phyloP scores from a whole-genome alignment of 306 rosid genomes.

The Gillenia trifoliata region DNA sequence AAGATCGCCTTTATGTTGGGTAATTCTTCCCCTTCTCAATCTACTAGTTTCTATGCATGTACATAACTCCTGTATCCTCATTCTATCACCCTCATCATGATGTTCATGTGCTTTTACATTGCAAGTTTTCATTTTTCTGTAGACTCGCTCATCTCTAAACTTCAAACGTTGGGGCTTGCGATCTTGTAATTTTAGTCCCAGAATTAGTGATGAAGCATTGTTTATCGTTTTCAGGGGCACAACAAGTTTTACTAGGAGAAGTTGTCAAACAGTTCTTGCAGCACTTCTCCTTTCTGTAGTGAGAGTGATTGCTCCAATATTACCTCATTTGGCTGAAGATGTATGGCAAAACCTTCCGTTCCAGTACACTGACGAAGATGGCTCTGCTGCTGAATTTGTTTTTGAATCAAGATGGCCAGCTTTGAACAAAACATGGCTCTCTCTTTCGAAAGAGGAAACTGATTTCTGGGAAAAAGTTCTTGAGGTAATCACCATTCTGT shows the following conservation, averaged over 20 bases:
- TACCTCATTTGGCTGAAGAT: constrained; percentile 99
- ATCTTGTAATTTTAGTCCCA: background rate
- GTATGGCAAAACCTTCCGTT: constrained; percentile 98
- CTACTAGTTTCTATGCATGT: background rate
- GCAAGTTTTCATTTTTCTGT: background rate
- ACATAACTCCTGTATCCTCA: background rate
- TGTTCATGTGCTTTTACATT: background rate
- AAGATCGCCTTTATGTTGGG: constrained; percentile 99
- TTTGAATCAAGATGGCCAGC: constrained; percentile 94
- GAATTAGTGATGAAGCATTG: background rate
- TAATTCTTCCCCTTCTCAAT: constrained; percentile 26
- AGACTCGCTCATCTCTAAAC: background rate
- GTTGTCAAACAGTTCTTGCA: constrained; percentile 94
- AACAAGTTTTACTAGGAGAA: constrained; percentile 76
- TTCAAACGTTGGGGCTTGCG: background rate
- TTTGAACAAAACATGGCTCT: constrained; percentile 62
- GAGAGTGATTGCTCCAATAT: constrained; percentile 79
- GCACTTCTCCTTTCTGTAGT: constrained; percentile 75
- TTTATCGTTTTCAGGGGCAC: constrained; percentile 59
- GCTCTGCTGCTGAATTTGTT: constrained; percentile 74
- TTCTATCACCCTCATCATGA: background rate
- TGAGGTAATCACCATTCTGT: constrained; percentile 48
- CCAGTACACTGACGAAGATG: constrained; percentile 48
- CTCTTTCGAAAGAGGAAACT: constrained; percentile 62
- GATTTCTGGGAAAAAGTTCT: constrained; percentile 82